Evolutionary conservation across 2,329 filamentous ascomycete genomes (phyloP).

Genomic region (Pseudogymnoascus sp.): DNA sequence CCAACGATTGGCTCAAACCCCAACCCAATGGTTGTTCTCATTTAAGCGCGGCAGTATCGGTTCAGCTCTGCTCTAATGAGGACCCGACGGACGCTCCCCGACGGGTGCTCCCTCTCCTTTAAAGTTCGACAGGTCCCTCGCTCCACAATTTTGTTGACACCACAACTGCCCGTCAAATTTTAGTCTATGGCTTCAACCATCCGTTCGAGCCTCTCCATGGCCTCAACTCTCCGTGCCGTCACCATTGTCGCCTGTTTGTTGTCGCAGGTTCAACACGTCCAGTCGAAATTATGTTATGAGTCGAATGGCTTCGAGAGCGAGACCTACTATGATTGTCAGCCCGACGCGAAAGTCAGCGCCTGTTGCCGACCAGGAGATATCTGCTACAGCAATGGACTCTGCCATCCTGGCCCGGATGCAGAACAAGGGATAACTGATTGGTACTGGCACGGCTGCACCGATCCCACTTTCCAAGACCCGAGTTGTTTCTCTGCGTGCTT

Average conservation of each 20-base stretch:
- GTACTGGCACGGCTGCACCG: not conserved
- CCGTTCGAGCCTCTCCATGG: not conserved
- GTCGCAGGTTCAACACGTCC: slow-evolving; percentile 1
- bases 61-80: not conserved
- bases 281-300: slow-evolving; percentile 2
- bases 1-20: not conserved
- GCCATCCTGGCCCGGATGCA: not conserved
- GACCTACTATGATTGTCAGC: not conserved
- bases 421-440: not conserved
- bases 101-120: not conserved
- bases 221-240: slow-evolving; percentile 2
- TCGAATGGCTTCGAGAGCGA: not conserved
- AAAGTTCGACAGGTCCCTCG: slow-evolving; percentile 4
- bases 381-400: not conserved
- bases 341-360: not conserved
- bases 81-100: not conserved
- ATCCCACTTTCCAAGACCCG: not conserved
- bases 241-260: not conserved
- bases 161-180: not conserved
- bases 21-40: not conserved
- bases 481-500: slow-evolving; percentile 1
- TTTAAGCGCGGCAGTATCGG: not conserved
- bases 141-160: slow-evolving; percentile 1
- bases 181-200: not conserved
- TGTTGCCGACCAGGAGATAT: not conserved